phyloP scores from a whole-genome alignment of 2,329 filamentous ascomycete genomes.

The Hyphodiscus sp. region DNA sequence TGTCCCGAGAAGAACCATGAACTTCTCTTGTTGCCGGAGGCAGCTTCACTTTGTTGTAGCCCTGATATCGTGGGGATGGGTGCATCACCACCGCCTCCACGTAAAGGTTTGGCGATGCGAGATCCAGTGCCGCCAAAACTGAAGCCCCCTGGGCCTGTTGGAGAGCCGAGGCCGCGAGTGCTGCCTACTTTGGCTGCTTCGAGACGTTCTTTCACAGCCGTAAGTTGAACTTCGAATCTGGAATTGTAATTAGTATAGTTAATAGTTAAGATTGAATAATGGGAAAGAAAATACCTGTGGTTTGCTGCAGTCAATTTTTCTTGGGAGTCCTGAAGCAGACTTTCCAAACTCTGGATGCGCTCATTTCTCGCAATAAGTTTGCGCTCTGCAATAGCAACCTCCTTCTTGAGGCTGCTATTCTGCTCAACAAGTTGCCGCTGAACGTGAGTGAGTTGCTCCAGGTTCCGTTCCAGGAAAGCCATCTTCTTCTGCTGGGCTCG shows the following conservation, averaged over 20 bases:
- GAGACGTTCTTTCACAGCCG: constrained; percentile 94
- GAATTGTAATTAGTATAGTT: constrained; percentile 14
- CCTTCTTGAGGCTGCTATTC: constrained; percentile 95
- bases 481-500: constrained; percentile 99
- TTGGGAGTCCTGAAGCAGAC: constrained; percentile 89
- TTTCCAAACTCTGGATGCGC: constrained; percentile 90
- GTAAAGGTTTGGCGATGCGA: constrained; percentile 63
- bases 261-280: neutral
- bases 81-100: constrained; percentile 50
- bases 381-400: constrained; percentile 95
- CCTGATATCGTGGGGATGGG: constrained; percentile 50
- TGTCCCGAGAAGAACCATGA: constrained; percentile 32
- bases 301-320: constrained; percentile 97
- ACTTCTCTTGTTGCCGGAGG: constrained; percentile 25
- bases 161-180: constrained; percentile 71
- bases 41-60: constrained; percentile 51
- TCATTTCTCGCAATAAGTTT: constrained; percentile 96
- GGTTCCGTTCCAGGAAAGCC: constrained; percentile 96
- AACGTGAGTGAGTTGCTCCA: constrained; percentile 95
- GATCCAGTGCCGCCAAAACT: constrained; percentile 61
- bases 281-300: constrained; percentile 68
- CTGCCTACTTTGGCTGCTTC: constrained; percentile 91
- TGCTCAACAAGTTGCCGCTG: constrained; percentile 97
- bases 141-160: constrained; percentile 56
- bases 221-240: constrained; percentile 95